Evolutionary conservation across 2,329 filamentous ascomycete species (phyloP).

Genomic region (Botryotinia convoluta): DNA sequence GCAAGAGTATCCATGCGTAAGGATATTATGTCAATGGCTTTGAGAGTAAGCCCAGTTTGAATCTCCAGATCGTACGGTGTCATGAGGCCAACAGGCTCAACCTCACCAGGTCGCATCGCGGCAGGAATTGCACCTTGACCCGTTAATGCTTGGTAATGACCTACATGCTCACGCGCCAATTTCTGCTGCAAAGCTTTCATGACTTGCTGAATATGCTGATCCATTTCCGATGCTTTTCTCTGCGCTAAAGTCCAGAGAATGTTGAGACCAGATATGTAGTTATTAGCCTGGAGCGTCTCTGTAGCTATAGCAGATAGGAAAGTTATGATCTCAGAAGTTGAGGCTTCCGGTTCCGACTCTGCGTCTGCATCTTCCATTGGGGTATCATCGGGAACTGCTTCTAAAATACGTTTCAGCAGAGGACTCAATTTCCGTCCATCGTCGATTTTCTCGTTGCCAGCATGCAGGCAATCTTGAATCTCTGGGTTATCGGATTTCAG

Average conservation of each 20-base stretch:
- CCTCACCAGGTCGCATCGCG: conserved; percentile 44
- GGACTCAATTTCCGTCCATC: conserved; percentile 70
- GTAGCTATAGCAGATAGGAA: conserved; percentile 84
- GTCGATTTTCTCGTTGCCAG: conserved; percentile 66
- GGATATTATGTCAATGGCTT: conserved; percentile 90
- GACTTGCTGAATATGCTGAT: conserved; percentile 79
- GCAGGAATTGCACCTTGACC: conserved; percentile 45
- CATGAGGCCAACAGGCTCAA: conserved; percentile 55
- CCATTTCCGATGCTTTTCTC: conserved; percentile 81
- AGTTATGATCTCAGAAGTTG: conserved; percentile 81
- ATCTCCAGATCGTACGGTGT: conserved; percentile 78
- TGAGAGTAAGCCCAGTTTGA: conserved; percentile 89
- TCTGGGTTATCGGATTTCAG: conserved; percentile 86
- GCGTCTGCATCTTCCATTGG: conserved; percentile 75
- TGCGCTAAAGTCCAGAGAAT: conserved; percentile 88
- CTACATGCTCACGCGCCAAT: conserved; percentile 90
- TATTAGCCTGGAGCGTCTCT: conserved; percentile 76
- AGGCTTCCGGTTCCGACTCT: conserved; percentile 77
- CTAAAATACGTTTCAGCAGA: conserved; percentile 76
- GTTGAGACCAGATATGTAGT: conserved; percentile 86
- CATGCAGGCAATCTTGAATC: conserved; percentile 87
- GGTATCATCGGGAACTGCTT: conserved; percentile 79
- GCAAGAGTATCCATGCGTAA: conserved; percentile 89
- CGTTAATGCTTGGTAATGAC: conserved; percentile 61
- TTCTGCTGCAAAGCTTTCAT: conserved; percentile 95